Evolutionary conservation across 2,329 filamentous ascomycete genomes (phyloP).

Genomic region (Scedosporium dehoogii): DNA sequence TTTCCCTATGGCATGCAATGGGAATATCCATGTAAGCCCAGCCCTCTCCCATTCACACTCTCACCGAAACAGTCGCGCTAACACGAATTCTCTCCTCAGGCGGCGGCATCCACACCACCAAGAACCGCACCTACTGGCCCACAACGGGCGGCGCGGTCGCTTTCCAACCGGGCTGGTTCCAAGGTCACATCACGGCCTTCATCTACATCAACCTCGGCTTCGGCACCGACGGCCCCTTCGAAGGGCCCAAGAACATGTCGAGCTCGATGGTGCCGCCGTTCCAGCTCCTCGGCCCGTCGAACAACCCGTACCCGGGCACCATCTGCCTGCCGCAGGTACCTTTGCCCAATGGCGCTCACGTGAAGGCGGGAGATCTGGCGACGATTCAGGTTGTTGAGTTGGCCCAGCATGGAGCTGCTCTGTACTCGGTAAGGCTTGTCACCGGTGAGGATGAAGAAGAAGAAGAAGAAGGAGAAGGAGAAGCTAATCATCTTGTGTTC

Average conservation of each 20-base stretch:
- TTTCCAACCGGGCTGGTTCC: conserved; percentile 93
- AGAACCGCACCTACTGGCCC: conserved; percentile 89
- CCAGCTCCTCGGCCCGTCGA: conserved; percentile 71
- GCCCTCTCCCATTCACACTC: too few species aligned
- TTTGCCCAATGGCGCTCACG: conserved; percentile 59
- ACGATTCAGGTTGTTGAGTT: conserved; percentile 83
- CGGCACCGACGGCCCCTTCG: conserved; percentile 54
- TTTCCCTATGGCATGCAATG: conserved; percentile 91
- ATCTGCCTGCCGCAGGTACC: conserved; percentile 87
- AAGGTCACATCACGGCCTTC: conserved; percentile 71
- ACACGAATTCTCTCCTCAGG: conserved; percentile 44
- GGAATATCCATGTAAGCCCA: conserved; percentile 80
- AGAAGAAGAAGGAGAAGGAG: conserved; percentile 1
- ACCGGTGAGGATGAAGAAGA: conserved; percentile 38
- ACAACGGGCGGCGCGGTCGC: conserved; percentile 76
- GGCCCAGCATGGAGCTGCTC: conserved; percentile 70
- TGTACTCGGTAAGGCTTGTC: too few species aligned
- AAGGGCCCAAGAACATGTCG: conserved; percentile 76
- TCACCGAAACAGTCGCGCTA: neutral
- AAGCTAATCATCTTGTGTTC: neutral
- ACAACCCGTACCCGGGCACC: conserved; percentile 75
- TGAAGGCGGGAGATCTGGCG: conserved; percentile 74
- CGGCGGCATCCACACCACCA: conserved; percentile 67
- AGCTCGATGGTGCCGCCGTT: conserved; percentile 71
- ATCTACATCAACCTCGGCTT: conserved; percentile 89